A percentile compares a stretch with the other conserved stretches of the same genome.
Conservation (phyloP, 495 filamentous ascomycete species). For the Monascus purpureus region DNA sequence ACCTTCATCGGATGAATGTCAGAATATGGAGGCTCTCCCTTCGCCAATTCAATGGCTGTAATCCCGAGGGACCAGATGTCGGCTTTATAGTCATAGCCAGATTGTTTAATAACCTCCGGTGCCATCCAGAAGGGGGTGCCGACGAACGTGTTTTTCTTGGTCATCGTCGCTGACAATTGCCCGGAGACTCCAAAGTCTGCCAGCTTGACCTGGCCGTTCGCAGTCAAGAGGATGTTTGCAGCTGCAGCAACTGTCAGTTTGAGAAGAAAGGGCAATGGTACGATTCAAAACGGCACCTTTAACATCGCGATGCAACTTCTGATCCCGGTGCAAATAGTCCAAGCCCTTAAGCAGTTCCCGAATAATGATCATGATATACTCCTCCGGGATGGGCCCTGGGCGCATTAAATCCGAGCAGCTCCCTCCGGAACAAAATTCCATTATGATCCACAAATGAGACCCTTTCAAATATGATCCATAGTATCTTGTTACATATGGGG, state of each 20-base stretch:
- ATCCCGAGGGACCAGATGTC: conserved; percentile 99
- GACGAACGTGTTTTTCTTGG: conserved; percentile 98
- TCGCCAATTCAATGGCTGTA: conserved; percentile 84
- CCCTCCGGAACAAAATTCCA: conserved; percentile 90
- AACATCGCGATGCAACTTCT: conserved; percentile 93
- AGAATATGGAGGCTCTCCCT: conserved; percentile 87
- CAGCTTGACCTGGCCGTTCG: conserved; percentile 89
- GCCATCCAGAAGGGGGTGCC: conserved; percentile 99
- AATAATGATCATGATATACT: conserved; percentile 89
- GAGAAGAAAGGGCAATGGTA: neutral
- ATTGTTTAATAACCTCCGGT: conserved; percentile 96
- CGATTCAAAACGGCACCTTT: conserved; percentile 48
- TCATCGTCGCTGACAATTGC: conserved; percentile 97
- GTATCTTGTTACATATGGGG: conserved; percentile 91
- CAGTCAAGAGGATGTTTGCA: conserved; percentile 75
- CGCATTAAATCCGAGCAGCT: conserved; percentile 87
- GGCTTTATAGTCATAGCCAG: conserved; percentile 95
- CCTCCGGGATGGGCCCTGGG: conserved; percentile 79
- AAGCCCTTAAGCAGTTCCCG: conserved; percentile 79
- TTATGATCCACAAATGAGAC: conserved; percentile 93
- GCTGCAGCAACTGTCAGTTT: conserved; percentile 36
- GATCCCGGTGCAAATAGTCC: conserved; percentile 85
- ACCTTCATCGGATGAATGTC: conserved; percentile 99
- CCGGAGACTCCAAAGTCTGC: conserved; percentile 97
- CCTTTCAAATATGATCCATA: conserved; percentile 92